These are phyloP conservation scores for Backusella tarrabulga DNA, from an alignment of 192 early-diverging fungal genomes.

Conservation along the genomic window DNA sequence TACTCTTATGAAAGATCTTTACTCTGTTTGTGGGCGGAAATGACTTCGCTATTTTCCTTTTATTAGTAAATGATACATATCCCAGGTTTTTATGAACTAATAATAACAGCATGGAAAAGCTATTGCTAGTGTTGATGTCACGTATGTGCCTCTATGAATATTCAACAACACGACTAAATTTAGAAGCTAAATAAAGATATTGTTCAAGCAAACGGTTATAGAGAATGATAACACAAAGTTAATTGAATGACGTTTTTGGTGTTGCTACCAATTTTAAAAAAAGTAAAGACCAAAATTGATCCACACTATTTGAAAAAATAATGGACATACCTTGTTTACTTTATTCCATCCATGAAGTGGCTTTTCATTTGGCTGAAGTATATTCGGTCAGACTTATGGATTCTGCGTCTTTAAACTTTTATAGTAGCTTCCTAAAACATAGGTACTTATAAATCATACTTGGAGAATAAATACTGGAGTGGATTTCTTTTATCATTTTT, in stretches of 20 bases:
- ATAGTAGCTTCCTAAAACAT: too few relatives aligned
- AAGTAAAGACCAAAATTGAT: background rate
- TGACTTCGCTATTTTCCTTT: background rate
- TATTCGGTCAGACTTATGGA: too few relatives aligned
- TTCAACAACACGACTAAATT: background rate
- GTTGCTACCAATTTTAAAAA: background rate
- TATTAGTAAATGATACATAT: background rate
- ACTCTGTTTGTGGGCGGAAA: background rate
- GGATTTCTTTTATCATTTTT: too few relatives aligned
- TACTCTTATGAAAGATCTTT: background rate
- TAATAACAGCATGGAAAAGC: background rate
- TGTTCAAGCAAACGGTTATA: background rate
- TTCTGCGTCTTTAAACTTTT: too few relatives aligned
- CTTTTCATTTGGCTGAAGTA: too few relatives aligned
- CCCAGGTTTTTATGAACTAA: background rate
- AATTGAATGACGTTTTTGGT: background rate
- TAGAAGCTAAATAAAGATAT: background rate
- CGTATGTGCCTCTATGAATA: background rate
- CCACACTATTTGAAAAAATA: background rate
- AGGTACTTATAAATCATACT: too few relatives aligned
- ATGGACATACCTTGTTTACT: background rate
- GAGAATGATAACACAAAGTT: background rate
- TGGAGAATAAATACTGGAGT: too few relatives aligned
- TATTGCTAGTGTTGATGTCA: background rate
- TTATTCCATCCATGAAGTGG: too few relatives aligned